phyloP scores from a whole-genome alignment of 495 filamentous ascomycete species.

The Pyronema omphalodes region DNA sequence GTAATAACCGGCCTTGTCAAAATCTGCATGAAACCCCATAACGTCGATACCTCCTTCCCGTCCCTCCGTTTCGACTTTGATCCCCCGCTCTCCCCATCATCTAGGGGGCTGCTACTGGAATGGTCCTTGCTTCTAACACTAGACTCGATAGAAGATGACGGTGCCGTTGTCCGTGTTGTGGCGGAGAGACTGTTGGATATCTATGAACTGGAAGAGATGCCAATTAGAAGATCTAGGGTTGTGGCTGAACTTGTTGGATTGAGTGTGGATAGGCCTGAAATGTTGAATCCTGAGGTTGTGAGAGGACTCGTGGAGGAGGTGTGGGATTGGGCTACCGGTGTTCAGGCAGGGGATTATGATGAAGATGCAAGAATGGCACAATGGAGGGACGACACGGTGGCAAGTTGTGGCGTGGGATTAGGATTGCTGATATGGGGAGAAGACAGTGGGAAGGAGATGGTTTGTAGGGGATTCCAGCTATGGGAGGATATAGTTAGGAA shows the following conservation, averaged over 20 bases:
- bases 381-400: conserved; percentile 19
- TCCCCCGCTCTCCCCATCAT: conserved; percentile 9
- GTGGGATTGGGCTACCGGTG: conserved; percentile 9
- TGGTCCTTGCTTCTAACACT: conserved; percentile 19
- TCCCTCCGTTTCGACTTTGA: conserved; percentile 18
- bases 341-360: conserved; percentile 1
- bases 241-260: conserved; percentile 18
- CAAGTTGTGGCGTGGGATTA: conserved; percentile 14
- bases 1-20: conserved; percentile 19
- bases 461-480: conserved; percentile 10
- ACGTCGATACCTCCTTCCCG: conserved; percentile 10
- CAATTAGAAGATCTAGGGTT: conserved; percentile 20
- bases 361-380: conserved; percentile 9
- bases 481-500: conserved; percentile 26
- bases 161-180: conserved; percentile 11
- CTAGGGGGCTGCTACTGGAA: conserved; percentile 18
- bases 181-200: conserved; percentile 19
- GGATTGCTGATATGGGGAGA: conserved; percentile 14
- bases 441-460: conserved; percentile 9
- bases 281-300: conserved; percentile 14
- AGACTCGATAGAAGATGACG: conserved; percentile 15
- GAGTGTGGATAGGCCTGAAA: conserved; percentile 14
- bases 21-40: conserved; percentile 11
- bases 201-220: conserved; percentile 19
- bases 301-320: conserved; percentile 15